Base-by-base conservation (phyloP, 2,329 filamentous ascomycete genomes). In the Clonostachys solani region DNA sequence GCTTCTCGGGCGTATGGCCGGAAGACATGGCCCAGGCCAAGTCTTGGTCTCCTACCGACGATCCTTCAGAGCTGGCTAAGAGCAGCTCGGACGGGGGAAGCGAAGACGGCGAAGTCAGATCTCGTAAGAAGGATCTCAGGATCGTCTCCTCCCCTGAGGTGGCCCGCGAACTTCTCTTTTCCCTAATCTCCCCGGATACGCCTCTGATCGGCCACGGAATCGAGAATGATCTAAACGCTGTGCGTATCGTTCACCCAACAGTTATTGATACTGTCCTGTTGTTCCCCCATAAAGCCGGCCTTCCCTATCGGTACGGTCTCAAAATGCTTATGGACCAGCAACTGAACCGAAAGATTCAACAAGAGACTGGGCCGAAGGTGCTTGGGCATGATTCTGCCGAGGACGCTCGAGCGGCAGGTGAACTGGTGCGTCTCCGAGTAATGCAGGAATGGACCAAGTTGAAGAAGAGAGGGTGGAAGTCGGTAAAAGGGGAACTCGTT, bases 151-250 rank as follows among this genome's bases (percentile, higher is more conserved):
- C 87, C 0, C 92, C 92, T 0, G 71, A 81, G 18, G 78, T 72
- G 29, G 94, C 94, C 2, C 85, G 94, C 9, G 73, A 82, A 2
- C 75, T 96, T 0, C 78, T 99, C 9, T 89, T 95, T 65, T 77
- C 79, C 0, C 76, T 88, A 46, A 77, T 99, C 44, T 78, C 83
- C 2, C 87, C 90, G 0, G 70, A 77, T 0, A 99, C 92, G 0
- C 88, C 92, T 0, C 69, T 99, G 1, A 88, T 99, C 42, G 94
- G 94, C 0, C 94, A 99, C 63, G 92, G 90, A 1, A 81, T 97
- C 9, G 94, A 99, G 59, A 99, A 99, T 61, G 94, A 99, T 59
- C 78, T 99, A 47, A 96, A 96, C 61, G 81, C 86, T 3, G 76
- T 86, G 38, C 86, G 92, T 35, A 78, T 97, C 44, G 84, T 96